Evolutionary conservation across 495 filamentous ascomycete species (phyloP), one percentile per base, ranked within the genome.

Genomic region (Xylaria longipes): DNA sequence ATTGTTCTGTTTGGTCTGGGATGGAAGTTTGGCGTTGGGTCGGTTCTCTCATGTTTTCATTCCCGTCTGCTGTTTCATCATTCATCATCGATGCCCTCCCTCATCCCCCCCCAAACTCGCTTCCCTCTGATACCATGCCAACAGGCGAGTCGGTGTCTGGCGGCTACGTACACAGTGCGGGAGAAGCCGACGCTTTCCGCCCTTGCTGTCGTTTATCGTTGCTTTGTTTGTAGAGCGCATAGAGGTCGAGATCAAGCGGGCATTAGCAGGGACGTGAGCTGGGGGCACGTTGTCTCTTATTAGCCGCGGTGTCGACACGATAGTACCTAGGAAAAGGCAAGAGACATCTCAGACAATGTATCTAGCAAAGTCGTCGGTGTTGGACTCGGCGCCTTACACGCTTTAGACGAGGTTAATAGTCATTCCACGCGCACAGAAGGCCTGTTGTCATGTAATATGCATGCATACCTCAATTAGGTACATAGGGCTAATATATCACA

Each of bases 1-100:
- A 74, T 46, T 35, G 33, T 60, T 60, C 31, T 37, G 68, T 71
- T 74, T 50, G 70, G 62, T 58, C 39, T 69, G 45, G 76, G 72
- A 60, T 41, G 60, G 62, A 74, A 52, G 72, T 62, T 27, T 61
- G 77, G 77, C 77, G 77, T 77, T 77, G 58, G 73, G 72, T 54
- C 17, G 41, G 33, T 58, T 70, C 17, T 70, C 68, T 67, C 37
- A 60, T 60, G 52, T 56, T 71, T 46, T 61, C 22, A 54, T 63
- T 64, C 8, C 20, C 57, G 12, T 62, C 27, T 62, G 41, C 43
- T 70, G 68, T 63, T 22, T 15, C 27, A 37, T 22, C 8, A 50
- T 22, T 15, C 27, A 37, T 22, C 8, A 50, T 35, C 37, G 52
- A 61, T 69, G 14, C 27, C 54, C 39, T 3, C 63, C 20, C 35